Evolutionary conservation across 2,329 filamentous ascomycete genomes (phyloP).

Genomic region (Conoideocrella luteorostrata): DNA sequence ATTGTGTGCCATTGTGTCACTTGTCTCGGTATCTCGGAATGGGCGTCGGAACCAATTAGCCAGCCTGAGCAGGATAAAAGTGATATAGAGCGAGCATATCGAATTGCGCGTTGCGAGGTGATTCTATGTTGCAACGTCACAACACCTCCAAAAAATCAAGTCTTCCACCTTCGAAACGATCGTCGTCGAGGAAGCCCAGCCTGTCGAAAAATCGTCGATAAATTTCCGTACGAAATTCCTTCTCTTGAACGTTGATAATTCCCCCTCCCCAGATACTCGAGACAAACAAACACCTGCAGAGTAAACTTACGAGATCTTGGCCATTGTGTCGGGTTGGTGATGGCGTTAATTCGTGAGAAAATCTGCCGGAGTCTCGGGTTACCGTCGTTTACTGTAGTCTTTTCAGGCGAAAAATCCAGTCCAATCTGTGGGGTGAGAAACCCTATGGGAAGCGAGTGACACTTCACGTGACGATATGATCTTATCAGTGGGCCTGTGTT

Average conservation of each 20-base stretch:
- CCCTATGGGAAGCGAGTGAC: slow-evolving; percentile 29
- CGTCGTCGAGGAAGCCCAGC: no score
- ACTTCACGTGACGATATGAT: slow-evolving; percentile 26
- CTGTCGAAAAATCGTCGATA: no score
- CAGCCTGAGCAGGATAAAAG: background rate
- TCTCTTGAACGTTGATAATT: slow-evolving; percentile 15
- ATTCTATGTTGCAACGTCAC: background rate
- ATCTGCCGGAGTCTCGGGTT: slow-evolving; percentile 30
- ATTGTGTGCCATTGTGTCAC: slow-evolving; percentile 3
- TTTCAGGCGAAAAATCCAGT: slow-evolving; percentile 28
- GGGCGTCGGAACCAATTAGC: slow-evolving; percentile 7
- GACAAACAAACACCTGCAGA: slow-evolving; percentile 14
- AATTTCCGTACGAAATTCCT: no score
- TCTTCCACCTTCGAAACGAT: slow-evolving; percentile 10
- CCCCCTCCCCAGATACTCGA: slow-evolving; percentile 4
- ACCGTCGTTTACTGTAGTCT: slow-evolving; percentile 28
- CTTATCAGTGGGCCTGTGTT: slow-evolving; percentile 13
- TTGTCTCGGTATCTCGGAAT: background rate
- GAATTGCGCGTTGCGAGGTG: background rate
- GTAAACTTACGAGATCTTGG: slow-evolving; percentile 56
- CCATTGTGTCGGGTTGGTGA: slow-evolving; percentile 50
- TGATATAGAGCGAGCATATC: background rate
- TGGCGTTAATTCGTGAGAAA: slow-evolving; percentile 34
- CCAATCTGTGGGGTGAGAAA: slow-evolving; percentile 34
- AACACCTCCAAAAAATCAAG: background rate